phyloP scores from a whole-genome alignment of 345 rosid genomes.

The Psidium guajava region DNA sequence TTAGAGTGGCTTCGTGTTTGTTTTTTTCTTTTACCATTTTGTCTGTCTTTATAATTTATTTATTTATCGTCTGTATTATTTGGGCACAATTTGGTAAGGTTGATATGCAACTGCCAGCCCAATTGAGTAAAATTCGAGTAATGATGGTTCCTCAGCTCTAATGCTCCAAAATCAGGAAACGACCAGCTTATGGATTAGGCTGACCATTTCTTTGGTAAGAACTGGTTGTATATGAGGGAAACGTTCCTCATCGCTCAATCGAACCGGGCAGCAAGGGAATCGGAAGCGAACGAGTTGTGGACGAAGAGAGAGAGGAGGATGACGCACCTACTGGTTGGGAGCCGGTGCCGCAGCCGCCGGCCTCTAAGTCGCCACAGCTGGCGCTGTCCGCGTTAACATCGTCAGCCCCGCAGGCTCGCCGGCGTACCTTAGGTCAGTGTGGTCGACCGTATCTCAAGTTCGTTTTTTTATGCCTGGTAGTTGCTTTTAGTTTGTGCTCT shows the following conservation, averaged over 20 bases:
- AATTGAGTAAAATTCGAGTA: not conserved
- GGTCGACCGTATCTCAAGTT: not conserved
- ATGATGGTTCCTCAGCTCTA: not conserved
- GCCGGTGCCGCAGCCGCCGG: not conserved
- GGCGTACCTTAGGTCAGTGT: not conserved
- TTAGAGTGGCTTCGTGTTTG: not conserved
- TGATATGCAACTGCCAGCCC: not conserved
- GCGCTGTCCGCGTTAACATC: not conserved
- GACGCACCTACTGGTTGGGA: not conserved
- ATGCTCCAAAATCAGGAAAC: not conserved
- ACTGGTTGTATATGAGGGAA: too few species aligned
- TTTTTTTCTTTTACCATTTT: not conserved
- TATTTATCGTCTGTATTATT: not conserved
- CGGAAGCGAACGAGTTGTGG: not conserved
- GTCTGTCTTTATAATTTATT: not conserved
- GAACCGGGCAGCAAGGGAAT: not conserved
- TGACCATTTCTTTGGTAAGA: not conserved
- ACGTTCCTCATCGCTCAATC: not conserved
- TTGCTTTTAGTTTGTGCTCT: not conserved
- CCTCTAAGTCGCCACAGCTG: not conserved
- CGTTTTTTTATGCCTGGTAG: not conserved
- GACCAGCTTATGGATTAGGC: not conserved
- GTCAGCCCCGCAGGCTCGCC: not conserved
- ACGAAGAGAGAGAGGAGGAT: not conserved
- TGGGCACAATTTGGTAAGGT: not conserved